A percentile compares a stretch with the other conserved stretches of the same genome.
phyloP scores from a whole-genome alignment of 208 protist species.

The Crithidia thermophila region DNA sequence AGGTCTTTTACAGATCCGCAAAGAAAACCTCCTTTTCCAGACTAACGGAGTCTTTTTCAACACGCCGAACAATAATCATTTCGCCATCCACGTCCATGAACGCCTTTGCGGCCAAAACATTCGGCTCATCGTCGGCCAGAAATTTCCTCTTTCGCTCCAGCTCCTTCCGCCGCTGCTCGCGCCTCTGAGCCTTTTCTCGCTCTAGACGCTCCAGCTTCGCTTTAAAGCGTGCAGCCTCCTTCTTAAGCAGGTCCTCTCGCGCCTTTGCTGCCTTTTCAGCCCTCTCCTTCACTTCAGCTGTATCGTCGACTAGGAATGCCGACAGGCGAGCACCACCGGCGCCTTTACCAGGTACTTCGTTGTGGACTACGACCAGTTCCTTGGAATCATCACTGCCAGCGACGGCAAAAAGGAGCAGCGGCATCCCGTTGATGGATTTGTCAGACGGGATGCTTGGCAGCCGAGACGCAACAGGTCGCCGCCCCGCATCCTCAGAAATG shows the following conservation, averaged over 20 bases:
- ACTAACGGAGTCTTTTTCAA: slow-evolving; percentile 47
- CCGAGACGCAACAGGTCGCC: slow-evolving; percentile 1
- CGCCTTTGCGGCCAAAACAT: slow-evolving; percentile 46
- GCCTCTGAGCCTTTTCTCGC: slow-evolving; percentile 38
- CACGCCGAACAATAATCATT: slow-evolving; percentile 76
- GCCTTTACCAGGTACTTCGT: not conserved
- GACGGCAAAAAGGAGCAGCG: slow-evolving; percentile 17
- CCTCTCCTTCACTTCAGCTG: slow-evolving; percentile 45
- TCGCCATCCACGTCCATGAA: slow-evolving; percentile 56
- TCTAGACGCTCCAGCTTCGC: slow-evolving; percentile 41
- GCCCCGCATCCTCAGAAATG: slow-evolving; percentile 8
- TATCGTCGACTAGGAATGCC: slow-evolving; percentile 49
- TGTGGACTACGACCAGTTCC: slow-evolving; percentile 27
- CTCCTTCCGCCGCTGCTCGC: slow-evolving; percentile 43
- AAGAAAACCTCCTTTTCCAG: slow-evolving; percentile 78
- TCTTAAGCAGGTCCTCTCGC: slow-evolving; percentile 33
- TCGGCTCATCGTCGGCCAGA: slow-evolving; percentile 37
- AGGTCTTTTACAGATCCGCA: slow-evolving; percentile 20
- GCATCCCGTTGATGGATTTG: not conserved
- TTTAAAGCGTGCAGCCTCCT: slow-evolving; percentile 45
- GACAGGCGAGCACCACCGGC: slow-evolving; percentile 11
- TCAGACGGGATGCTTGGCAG: not conserved
- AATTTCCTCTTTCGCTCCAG: slow-evolving; percentile 47
- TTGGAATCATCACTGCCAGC: slow-evolving; percentile 5
- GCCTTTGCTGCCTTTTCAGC: slow-evolving; percentile 35